phyloP scores from a whole-genome alignment of 2,329 filamentous ascomycete species.

The Talaromyces rugulosus region DNA sequence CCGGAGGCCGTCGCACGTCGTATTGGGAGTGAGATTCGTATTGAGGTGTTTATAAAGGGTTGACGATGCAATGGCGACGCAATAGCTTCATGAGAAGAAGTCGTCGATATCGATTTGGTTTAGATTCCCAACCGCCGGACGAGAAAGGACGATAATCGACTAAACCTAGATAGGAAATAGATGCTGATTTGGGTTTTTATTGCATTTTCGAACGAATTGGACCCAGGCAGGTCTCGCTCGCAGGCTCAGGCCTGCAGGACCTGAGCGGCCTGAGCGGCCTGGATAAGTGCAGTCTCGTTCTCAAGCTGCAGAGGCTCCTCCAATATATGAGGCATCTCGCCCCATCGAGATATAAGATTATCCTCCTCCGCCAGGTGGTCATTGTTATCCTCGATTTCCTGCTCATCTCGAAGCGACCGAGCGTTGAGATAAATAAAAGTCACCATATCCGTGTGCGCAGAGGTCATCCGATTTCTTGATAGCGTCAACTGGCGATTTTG shows the following conservation, averaged over 20 bases:
- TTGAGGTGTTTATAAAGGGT: too few relatives aligned
- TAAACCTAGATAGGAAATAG: conserved; percentile 1
- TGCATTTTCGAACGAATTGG: conserved; percentile 23
- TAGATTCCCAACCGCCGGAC: too few relatives aligned
- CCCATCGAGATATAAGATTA: not conserved
- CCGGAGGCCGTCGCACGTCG: too few relatives aligned
- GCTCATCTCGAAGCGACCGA: not conserved
- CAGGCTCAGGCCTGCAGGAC: not conserved
- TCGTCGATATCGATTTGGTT: too few relatives aligned
- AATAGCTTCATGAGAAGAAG: too few relatives aligned
- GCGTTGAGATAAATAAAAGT: not conserved
- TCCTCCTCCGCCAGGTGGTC: not conserved
- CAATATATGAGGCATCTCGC: not conserved
- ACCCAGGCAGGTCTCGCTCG: conserved; percentile 14
- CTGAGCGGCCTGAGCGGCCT: not conserved
- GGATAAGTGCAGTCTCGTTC: not conserved
- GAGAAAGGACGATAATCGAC: not conserved
- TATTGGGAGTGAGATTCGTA: too few relatives aligned
- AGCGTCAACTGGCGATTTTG: not conserved
- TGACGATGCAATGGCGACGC: too few relatives aligned
- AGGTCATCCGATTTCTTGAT: not conserved
- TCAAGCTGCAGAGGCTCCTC: not conserved
- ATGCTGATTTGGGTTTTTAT: conserved; percentile 25
- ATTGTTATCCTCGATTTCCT: not conserved
- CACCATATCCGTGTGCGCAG: not conserved